Conservation (phyloP, 2,329 filamentous ascomycete species). For the Pseudocercospora pini-densiflorae region DNA sequence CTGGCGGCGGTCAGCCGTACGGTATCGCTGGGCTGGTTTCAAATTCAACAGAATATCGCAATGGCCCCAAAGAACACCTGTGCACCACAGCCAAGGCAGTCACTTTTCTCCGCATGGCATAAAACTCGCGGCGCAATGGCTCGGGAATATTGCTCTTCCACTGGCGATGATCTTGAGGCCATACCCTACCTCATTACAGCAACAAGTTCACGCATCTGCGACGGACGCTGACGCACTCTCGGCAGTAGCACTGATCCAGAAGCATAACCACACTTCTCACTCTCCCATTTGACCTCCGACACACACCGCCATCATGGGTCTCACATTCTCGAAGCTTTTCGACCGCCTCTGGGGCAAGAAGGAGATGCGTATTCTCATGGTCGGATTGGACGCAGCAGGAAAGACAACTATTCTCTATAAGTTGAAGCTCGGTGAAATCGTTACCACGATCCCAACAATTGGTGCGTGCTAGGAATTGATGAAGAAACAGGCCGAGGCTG, state of each 20-base stretch:
- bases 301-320: conserved; percentile 77
- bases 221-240: conserved; percentile 10
- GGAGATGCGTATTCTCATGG: conserved; percentile 98
- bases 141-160: neutral
- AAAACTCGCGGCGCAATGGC: conserved; percentile 1
- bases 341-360: conserved; percentile 99
- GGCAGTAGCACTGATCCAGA: conserved; percentile 22
- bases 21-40: conserved; percentile 17
- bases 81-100: conserved; percentile 27
- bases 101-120: conserved; percentile 20
- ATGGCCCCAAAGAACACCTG: conserved; percentile 24
- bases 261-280: conserved; percentile 12
- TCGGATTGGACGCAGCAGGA: conserved; percentile 95
- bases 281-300: conserved; percentile 7
- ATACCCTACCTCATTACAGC: neutral
- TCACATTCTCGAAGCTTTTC: conserved; percentile 93
- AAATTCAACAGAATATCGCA: conserved; percentile 7
- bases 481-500: conserved; percentile 11
- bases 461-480: conserved; percentile 50
- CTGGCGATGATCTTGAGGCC: neutral
- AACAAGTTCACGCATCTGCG: neutral
- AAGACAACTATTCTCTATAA: conserved; percentile 99
- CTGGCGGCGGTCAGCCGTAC: conserved; percentile 13
- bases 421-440: conserved; percentile 96
- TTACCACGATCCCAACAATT: conserved; percentile 97